Base-by-base conservation (phyloP, 345 rosid species). In the Hirschfeldia incana region DNA sequence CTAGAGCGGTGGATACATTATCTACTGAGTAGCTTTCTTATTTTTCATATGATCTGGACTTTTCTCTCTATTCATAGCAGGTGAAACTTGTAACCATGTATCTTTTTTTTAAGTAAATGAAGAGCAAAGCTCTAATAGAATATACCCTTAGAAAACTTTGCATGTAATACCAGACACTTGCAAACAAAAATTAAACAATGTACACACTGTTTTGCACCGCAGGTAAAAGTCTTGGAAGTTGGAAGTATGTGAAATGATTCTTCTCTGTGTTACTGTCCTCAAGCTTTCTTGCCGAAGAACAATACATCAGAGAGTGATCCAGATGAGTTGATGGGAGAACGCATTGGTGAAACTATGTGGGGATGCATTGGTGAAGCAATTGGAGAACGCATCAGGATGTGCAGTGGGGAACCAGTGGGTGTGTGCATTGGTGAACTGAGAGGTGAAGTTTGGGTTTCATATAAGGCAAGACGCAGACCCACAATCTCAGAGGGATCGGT, bases 281-380 rank as follows among this genome's bases (percentile, higher is more conserved):
- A 68, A 63, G 10, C 37, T 39, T 75, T 75, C 37, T 80, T 80
- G 27, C 76, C 72, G 34, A 75, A 70, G 69, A 80, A 75, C 63
- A 65, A 70, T 70, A 80, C 76, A 65, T 75, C 83, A 30, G 83
- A 75, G 63, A 75, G 76, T 64, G 80, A 80, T 55, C 79, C 79
- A 30, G 76, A 44, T 39, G 76, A 28, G 72, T 65, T 65, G 57
- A 80, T 80, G 53, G 83, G 83, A 70, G 80, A 80, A 57, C 83
- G 83, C 4, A 80, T 26, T 1, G 76, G 83, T 57, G 83, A 75
- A 32, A 80, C 80, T 75, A 80, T 80, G 64, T 70, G 73, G 32
- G 73, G 10, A 32, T 70, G 61, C 11, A 75, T 69, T 75, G 76
- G 66, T 51, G 82, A 73, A 58, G 69, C 26, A 59, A 78, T 66